Conservation (phyloP, 202 grass and related monocot genomes). For the Bolboschoenoplectus hybrid region DNA sequence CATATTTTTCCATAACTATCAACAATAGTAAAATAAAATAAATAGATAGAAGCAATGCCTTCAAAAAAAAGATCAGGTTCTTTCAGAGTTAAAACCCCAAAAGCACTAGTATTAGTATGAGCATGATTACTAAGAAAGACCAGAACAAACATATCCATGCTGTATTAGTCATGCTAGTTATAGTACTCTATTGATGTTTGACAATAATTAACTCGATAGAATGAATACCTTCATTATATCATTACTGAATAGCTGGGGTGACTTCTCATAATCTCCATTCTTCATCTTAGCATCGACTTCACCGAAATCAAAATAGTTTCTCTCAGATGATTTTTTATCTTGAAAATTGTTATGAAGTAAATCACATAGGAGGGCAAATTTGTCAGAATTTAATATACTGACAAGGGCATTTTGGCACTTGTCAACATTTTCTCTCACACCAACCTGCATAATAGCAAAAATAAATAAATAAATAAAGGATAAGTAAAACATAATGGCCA, state of each 20-base stretch:
- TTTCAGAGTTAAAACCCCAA: not conserved
- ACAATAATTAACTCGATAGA: constrained; percentile 26
- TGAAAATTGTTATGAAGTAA: constrained; percentile 58
- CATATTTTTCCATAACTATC: constrained; percentile 76
- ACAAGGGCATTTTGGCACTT: constrained; percentile 63
- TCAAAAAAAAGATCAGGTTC: constrained; percentile 2
- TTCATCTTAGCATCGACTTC: constrained; percentile 73
- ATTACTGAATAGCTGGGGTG: constrained; percentile 58
- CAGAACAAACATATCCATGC: not conserved
- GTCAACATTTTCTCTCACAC: constrained; percentile 32
- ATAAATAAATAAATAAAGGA: not conserved
- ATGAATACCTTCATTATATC: constrained; percentile 78
- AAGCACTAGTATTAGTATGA: not conserved
- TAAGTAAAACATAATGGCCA: not conserved
- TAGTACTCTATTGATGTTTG: not conserved
- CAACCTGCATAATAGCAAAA: constrained; percentile 22
- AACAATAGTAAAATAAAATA: constrained; percentile 35
- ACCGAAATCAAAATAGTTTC: constrained; percentile 54
- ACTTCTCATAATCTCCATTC: constrained; percentile 71
- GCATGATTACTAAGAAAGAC: not conserved
- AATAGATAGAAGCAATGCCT: not conserved
- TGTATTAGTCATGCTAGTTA: not conserved
- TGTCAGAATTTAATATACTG: constrained; percentile 66
- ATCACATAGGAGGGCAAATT: constrained; percentile 80
- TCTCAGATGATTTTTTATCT: constrained; percentile 44